These are phyloP conservation scores for Amanita exitialis DNA, from an alignment of 768 basidiomycete species.

Conservation along the genomic window DNA sequence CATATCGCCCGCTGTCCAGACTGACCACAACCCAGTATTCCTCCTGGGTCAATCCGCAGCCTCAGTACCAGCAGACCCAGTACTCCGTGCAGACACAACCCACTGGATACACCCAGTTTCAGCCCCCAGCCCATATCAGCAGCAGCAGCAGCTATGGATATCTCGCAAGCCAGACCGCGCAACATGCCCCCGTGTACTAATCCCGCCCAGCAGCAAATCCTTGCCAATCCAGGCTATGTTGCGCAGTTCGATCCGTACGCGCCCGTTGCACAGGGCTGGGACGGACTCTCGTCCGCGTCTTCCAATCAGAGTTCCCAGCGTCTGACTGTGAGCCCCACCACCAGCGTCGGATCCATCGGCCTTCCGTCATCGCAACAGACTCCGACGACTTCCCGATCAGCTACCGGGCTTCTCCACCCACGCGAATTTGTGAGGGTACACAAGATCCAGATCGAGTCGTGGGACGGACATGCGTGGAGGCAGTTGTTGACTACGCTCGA, in stretches of 20 bases:
- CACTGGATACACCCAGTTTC: conserved; percentile 18
- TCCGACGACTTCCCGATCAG: conserved; percentile 18
- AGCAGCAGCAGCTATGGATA: conserved; percentile 32
- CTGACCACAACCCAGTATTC: conserved; percentile 23
- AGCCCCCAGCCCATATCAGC: conserved; percentile 43
- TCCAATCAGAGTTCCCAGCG: conserved; percentile 12
- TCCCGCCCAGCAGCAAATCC: conserved; percentile 38
- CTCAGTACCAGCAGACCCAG: conserved; percentile 18
- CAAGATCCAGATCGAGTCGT: conserved; percentile 59
- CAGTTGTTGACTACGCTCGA: conserved; percentile 57
- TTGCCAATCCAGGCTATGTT: conserved; percentile 34
- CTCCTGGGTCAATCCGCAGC: conserved; percentile 20
- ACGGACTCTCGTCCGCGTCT: conserved; percentile 14
- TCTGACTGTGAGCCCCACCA: conserved; percentile 9
- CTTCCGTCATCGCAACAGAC: conserved; percentile 2
- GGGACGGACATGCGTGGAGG: conserved; percentile 67
- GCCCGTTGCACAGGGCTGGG: conserved; percentile 33
- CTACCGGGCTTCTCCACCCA: conserved; percentile 45
- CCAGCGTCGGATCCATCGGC: conserved; percentile 8
- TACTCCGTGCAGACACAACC: conserved; percentile 4
- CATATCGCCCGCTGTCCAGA: conserved; percentile 9
- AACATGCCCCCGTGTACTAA: conserved; percentile 23
- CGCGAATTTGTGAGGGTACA: conserved; percentile 56
- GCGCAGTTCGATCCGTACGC: conserved; percentile 46
- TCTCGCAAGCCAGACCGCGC: conserved; percentile 19